Evolutionary conservation across 306 rosid genomes (phyloP).

Genomic region (Styphnolobium japonicum): DNA sequence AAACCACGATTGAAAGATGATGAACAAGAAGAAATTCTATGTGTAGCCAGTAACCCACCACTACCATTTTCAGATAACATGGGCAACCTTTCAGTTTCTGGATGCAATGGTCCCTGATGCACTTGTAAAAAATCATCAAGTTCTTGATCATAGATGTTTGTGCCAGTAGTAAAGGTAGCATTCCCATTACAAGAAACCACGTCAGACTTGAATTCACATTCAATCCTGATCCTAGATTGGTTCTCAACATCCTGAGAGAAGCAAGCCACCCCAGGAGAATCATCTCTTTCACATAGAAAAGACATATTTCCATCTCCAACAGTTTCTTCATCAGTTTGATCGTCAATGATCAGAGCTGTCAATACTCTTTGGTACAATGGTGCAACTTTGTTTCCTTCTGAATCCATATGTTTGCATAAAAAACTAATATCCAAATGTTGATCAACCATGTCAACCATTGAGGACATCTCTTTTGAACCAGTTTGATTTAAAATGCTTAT

Average conservation of each 20-base stretch:
- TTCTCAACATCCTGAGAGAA: constrained; percentile 36
- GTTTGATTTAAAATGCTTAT: constrained; percentile 37
- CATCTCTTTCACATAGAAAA: constrained; percentile 38
- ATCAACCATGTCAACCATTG: constrained; percentile 39
- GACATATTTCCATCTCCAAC: constrained; percentile 41
- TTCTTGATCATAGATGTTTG: constrained; percentile 35
- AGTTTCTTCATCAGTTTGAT: constrained; percentile 53
- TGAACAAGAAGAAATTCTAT: constrained; percentile 31
- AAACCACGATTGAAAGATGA: constrained; percentile 38
- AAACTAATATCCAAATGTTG: constrained; percentile 28
- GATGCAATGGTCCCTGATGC: constrained; percentile 30
- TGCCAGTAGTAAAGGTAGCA: constrained; percentile 30
- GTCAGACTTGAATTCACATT: constrained; percentile 31
- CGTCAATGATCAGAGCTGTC: constrained; percentile 73
- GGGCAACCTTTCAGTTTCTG: constrained; percentile 34
- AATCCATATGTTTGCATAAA: constrained; percentile 37
- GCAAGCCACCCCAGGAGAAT: constrained; percentile 29
- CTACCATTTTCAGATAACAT: constrained; percentile 44
- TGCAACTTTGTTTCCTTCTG: constrained; percentile 41
- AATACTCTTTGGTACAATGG: constrained; percentile 79
- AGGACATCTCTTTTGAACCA: constrained; percentile 23
- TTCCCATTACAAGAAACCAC: constrained; percentile 52
- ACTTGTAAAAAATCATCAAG: constrained; percentile 25
- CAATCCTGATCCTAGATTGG: constrained; percentile 30
- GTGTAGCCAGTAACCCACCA: constrained; percentile 36